These are phyloP conservation scores for Elongisporangium senticosum DNA, from an alignment of 352 stramenopile species.

Conservation along the genomic window DNA sequence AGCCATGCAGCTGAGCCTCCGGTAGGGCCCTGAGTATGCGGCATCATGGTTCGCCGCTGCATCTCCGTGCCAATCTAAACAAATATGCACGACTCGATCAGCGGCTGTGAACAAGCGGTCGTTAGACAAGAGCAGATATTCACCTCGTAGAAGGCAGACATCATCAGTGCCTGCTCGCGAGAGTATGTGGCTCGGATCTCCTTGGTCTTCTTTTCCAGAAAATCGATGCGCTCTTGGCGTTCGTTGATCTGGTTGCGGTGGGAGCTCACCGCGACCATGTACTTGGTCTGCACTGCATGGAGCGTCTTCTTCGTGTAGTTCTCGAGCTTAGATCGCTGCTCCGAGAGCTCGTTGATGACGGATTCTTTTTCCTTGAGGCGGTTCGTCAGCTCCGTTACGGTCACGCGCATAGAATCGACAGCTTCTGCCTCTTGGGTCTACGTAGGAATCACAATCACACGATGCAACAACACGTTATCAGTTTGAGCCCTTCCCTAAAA, in stretches of 20 bases:
- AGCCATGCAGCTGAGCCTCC: conserved; percentile 68
- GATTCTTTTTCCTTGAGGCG: conserved; percentile 87
- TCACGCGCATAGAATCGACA: conserved; percentile 71
- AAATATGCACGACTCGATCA: conserved; percentile 1
- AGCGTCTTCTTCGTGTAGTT: conserved; percentile 90
- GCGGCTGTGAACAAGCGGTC: background rate
- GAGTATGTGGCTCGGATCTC: conserved; percentile 72
- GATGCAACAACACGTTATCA: conserved; percentile 10
- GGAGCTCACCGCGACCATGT: conserved; percentile 86
- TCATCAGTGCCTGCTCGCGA: conserved; percentile 83
- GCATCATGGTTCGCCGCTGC: conserved; percentile 85
- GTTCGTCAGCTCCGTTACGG: conserved; percentile 74
- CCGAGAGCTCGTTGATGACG: conserved; percentile 81
- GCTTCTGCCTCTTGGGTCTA: conserved; percentile 59
- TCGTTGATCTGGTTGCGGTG: conserved; percentile 87
- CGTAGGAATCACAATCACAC: conserved; percentile 4
- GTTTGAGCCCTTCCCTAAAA: conserved; percentile 3
- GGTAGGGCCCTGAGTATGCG: conserved; percentile 32
- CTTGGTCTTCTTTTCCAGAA: conserved; percentile 85
- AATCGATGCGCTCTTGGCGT: conserved; percentile 79
- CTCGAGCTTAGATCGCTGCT: conserved; percentile 83
- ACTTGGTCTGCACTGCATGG: conserved; percentile 88
- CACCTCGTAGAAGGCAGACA: conserved; percentile 88
- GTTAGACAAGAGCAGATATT: background rate
- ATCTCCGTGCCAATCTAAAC: conserved; percentile 84